A percentile compares a stretch with the other conserved stretches of the same genome.
These are phyloP conservation scores for Dioscorea alata DNA, from an alignment of 106 monocot genomes.

Conservation along the genomic window DNA sequence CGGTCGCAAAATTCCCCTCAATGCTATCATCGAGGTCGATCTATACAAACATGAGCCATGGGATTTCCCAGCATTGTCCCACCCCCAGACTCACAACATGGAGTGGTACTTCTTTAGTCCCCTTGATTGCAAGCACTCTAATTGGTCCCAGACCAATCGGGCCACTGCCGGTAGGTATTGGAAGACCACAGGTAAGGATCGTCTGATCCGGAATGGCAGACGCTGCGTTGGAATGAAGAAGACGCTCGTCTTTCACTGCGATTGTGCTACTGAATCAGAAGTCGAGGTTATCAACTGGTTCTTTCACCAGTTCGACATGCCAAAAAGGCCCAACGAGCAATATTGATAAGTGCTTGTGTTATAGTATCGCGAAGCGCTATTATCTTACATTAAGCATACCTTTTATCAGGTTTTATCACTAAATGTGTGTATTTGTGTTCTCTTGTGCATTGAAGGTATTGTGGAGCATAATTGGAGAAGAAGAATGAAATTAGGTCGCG, in stretches of 20 bases:
- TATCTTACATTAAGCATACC: too few species aligned
- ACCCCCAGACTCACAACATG: constrained; percentile 33
- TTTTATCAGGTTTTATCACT: too few species aligned
- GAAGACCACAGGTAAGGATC: constrained; percentile 53
- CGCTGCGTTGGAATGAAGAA: constrained; percentile 35
- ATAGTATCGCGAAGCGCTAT: too few species aligned
- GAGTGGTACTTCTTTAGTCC: constrained; percentile 56
- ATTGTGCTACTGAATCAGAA: constrained; percentile 20
- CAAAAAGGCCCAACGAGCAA: too few species aligned
- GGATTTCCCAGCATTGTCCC: constrained; percentile 55
- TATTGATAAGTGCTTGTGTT: too few species aligned
- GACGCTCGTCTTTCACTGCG: constrained; percentile 44
- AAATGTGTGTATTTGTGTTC: too few species aligned
- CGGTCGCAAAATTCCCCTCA: constrained; percentile 32
- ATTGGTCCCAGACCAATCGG: constrained; percentile 25
- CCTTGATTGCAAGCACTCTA: constrained; percentile 31
- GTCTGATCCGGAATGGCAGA: constrained; percentile 3
- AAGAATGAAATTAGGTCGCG: too few species aligned
- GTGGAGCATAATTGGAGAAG: too few species aligned
- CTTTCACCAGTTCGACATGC: constrained; percentile 49
- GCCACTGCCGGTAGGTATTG: constrained; percentile 33
- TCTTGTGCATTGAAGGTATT: too few species aligned
- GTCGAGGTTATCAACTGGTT: constrained; percentile 43
- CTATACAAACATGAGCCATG: constrained; percentile 71
- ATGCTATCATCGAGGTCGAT: constrained; percentile 56